Evolutionary conservation across 2,329 filamentous ascomycete species (phyloP), one percentile per base, ranked within the genome.

Genomic region (Diplocarpon mali): DNA sequence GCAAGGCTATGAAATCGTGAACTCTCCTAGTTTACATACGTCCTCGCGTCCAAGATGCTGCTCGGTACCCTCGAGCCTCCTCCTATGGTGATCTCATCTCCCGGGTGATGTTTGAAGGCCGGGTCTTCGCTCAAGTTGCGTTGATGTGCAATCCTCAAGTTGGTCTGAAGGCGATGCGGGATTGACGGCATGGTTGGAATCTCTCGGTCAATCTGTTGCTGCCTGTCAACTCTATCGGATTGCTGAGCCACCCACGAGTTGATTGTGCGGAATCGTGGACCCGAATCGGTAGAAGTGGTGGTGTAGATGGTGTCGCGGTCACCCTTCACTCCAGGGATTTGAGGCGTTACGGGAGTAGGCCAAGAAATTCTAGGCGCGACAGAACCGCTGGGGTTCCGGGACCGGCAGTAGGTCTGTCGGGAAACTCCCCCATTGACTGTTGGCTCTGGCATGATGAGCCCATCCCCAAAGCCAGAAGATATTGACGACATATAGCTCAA

Each of bases 201-300:
- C 37, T 61, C 61, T 32, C 59, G 30, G 11, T 50, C 41, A 30
- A 64, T 65, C 45, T 67, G 65, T 53, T 69, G 64, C 2, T 67
- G 69, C 20, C 70, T 66, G 54, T 69, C 69, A 27, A 77, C 59
- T 2, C 75, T 68, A 2, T 70, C 71, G 8, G 71, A 71, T 60
- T 83, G 78, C 57, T 83, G 76, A 52, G 71, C 71, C 2, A 83
- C 78, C 79, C 79, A 83, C 27, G 75, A 79, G 45, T 67, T 69
- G 45, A 83, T 67, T 6, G 67, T 71, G 30, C 75, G 69, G 59
- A 80, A 82, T 4, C 71, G 69, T 12, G 73, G 66, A 5, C 73
- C 53, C 8, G 59, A 51, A 9, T 62, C 60, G 10, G 52, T 46
- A 2, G 60, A 63, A 16, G 55, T 48, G 5, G 51, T 54, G 5